A percentile compares a stretch with the other conserved stretches of the same genome.
Conservation (phyloP, 2,329 filamentous ascomycete species). For the Nemania abortiva region DNA sequence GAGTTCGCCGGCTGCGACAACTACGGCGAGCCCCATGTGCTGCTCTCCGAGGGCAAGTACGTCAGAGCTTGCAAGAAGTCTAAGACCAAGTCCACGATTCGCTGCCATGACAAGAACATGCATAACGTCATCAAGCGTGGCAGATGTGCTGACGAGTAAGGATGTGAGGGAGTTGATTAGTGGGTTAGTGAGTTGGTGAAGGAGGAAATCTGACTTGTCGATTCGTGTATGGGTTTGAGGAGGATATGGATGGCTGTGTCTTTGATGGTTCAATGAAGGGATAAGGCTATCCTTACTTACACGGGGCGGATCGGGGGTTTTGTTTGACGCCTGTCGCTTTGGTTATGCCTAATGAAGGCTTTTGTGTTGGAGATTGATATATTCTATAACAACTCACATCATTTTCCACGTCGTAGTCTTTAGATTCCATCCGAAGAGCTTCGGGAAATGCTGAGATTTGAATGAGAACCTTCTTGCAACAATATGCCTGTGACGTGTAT, state of each 20-base stretch:
- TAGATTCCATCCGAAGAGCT: too few relatives aligned
- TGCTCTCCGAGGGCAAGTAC: slow-evolving; percentile 2
- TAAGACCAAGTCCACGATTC: not conserved
- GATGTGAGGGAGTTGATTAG: not conserved
- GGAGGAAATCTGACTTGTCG: not conserved
- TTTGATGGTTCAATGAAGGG: not conserved
- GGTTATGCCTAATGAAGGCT: too few relatives aligned
- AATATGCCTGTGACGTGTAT: too few relatives aligned
- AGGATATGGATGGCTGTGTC: not conserved
- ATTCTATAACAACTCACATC: too few relatives aligned
- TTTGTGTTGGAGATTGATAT: too few relatives aligned
- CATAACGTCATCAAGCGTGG: slow-evolving; percentile 24
- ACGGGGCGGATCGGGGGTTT: not conserved
- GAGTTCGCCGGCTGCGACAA: slow-evolving; percentile 12
- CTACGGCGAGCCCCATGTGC: not conserved
- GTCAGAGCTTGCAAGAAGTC: not conserved
- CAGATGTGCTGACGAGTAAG: not conserved
- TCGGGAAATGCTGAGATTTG: too few relatives aligned
- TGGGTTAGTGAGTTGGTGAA: not conserved
- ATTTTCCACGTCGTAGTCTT: too few relatives aligned
- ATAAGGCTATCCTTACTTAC: not conserved
- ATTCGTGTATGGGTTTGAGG: not conserved
- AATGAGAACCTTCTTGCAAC: too few relatives aligned
- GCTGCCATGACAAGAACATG: not conserved
- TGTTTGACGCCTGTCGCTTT: too few relatives aligned